Evolutionary conservation across 805 yeast genomes (phyloP).

Genomic region (Starmerella roubikii): DNA sequence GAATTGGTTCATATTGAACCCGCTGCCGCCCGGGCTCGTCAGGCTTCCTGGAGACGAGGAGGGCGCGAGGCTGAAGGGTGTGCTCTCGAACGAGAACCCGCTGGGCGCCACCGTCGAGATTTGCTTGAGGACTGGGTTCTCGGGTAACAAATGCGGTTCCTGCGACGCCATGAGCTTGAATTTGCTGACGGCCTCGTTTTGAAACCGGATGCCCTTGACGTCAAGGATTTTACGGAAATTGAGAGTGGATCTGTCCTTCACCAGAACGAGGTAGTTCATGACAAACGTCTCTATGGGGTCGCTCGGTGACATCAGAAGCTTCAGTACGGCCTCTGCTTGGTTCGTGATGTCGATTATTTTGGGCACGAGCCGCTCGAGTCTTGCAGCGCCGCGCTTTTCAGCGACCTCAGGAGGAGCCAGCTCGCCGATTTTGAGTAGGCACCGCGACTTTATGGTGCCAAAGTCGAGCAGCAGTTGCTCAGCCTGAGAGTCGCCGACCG

Average conservation of each 20-base stretch:
- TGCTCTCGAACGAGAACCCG: neutral
- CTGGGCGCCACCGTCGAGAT: slow-evolving; percentile 13
- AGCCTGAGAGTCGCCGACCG: slow-evolving; percentile 53
- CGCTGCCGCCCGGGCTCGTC: neutral
- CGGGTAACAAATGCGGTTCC: slow-evolving; percentile 11
- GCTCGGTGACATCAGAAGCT: slow-evolving; percentile 48
- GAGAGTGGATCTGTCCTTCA: slow-evolving; percentile 47
- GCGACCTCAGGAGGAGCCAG: slow-evolving; percentile 26
- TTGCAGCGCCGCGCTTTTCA: slow-evolving; percentile 25
- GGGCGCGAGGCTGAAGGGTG: neutral
- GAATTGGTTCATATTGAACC: slow-evolving; percentile 2
- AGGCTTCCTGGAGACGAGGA: neutral
- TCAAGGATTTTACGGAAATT: slow-evolving; percentile 55
- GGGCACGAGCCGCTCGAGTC: slow-evolving; percentile 12
- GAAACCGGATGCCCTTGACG: slow-evolving; percentile 40
- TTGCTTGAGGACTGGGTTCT: slow-evolving; percentile 13
- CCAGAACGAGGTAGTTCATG: slow-evolving; percentile 47
- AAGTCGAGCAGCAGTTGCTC: slow-evolving; percentile 74
- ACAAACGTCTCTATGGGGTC: slow-evolving; percentile 56
- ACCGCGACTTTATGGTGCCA: slow-evolving; percentile 41
- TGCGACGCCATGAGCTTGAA: slow-evolving; percentile 17
- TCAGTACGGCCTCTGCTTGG: slow-evolving; percentile 50
- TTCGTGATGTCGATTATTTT: slow-evolving; percentile 12
- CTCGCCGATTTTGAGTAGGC: slow-evolving; percentile 29
- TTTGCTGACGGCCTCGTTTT: slow-evolving; percentile 16